Conservation (phyloP, 768 basidiomycete genomes). For the Mycena epipterygia region DNA sequence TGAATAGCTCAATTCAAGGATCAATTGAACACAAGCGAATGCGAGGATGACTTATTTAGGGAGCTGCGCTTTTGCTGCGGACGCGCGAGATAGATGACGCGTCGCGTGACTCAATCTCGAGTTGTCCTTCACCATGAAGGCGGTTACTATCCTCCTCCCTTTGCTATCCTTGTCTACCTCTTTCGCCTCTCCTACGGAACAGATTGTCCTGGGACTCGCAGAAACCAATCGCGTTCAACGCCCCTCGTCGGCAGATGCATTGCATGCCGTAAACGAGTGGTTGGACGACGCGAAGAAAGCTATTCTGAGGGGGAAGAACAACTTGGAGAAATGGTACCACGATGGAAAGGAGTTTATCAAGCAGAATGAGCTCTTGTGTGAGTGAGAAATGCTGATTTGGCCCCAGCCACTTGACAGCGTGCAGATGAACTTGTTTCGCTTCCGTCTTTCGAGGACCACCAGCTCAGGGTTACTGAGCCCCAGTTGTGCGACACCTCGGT, state of each 20-base stretch:
- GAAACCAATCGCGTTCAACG: slow-evolving; percentile 38
- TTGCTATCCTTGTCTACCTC: slow-evolving; percentile 50
- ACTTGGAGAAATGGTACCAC: slow-evolving; percentile 72
- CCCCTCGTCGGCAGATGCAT: slow-evolving; percentile 32
- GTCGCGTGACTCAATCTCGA: background rate
- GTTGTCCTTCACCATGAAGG: slow-evolving; percentile 52
- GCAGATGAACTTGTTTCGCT: slow-evolving; percentile 77
- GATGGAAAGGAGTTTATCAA: slow-evolving; percentile 76
- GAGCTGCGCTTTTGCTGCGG: no score
- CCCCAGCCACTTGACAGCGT: slow-evolving; percentile 19
- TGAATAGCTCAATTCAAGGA: no score
- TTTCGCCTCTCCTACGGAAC: slow-evolving; percentile 59
- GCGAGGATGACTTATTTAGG: no score
- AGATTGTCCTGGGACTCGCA: slow-evolving; percentile 59
- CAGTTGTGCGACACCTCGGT: slow-evolving; percentile 85
- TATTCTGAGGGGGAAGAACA: slow-evolving; percentile 59
- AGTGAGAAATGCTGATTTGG: background rate
- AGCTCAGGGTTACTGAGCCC: slow-evolving; percentile 75
- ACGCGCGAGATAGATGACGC: background rate
- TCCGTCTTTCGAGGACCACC: slow-evolving; percentile 61
- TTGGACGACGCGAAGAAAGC: slow-evolving; percentile 59
- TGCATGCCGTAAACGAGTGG: slow-evolving; percentile 48
- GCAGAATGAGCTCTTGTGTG: slow-evolving; percentile 80
- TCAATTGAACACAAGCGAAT: no score
- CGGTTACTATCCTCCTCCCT: slow-evolving; percentile 48